Conservation (phyloP, 140 eudicot species). For the Oenanthe javanica region DNA sequence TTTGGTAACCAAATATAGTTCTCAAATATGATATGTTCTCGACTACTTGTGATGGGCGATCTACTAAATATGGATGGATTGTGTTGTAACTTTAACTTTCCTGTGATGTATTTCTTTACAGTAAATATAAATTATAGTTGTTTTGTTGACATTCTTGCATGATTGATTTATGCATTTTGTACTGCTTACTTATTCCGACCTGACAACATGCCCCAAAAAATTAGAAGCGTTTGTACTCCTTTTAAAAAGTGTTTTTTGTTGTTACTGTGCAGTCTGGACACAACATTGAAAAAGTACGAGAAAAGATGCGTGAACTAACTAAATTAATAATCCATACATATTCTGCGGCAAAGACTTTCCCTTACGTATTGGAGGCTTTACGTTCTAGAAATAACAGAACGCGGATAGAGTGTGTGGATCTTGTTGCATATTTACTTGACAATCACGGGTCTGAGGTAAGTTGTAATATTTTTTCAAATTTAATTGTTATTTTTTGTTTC, state of each 20-base stretch:
- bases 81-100: background rate
- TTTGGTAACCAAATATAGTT: background rate
- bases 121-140: background rate
- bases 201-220: background rate
- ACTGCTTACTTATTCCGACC: background rate
- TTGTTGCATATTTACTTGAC: conserved; percentile 81
- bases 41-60: background rate
- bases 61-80: background rate
- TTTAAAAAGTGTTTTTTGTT: background rate
- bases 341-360: conserved; percentile 88
- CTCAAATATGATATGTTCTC: background rate
- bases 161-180: background rate
- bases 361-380: conserved; percentile 84
- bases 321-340: conserved; percentile 59
- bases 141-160: background rate
- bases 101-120: background rate
- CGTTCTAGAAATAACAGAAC: conserved; percentile 92
- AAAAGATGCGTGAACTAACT: conserved; percentile 75
- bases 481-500: background rate
- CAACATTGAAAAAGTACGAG: conserved; percentile 93
- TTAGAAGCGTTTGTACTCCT: background rate
- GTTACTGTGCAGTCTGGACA: conserved; percentile 71
- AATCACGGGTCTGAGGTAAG: conserved; percentile 81
- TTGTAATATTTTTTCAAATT: background rate
- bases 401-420: conserved; percentile 80